phyloP scores from a whole-genome alignment of 768 basidiomycete genomes.

The Termitomyces sp. region DNA sequence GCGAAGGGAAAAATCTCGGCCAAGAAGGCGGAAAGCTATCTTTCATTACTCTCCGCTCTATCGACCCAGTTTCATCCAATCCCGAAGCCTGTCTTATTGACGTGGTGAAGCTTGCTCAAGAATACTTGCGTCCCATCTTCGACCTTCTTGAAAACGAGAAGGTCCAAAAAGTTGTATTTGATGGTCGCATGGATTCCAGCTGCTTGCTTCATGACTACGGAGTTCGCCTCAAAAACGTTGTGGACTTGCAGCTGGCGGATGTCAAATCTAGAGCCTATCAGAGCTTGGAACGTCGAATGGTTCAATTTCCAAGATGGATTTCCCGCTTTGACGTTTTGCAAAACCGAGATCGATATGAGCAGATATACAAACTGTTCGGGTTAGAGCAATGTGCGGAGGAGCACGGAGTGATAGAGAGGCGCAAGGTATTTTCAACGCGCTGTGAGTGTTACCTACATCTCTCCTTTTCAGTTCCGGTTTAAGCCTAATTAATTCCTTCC shows the following conservation, averaged over 20 bases:
- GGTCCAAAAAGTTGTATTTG: constrained; percentile 14
- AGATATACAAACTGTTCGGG: constrained; percentile 1
- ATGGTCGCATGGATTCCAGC: constrained; percentile 17
- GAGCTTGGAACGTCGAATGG: not conserved
- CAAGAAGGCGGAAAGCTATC: constrained; percentile 5
- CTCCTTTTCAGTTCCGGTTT: not conserved
- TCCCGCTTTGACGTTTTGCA: not conserved
- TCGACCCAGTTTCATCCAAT: not conserved
- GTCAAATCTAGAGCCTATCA: constrained; percentile 8
- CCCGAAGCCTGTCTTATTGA: constrained; percentile 12
- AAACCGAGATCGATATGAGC: not conserved
- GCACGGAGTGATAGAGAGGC: not conserved
- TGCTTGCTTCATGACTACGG: constrained; percentile 11
- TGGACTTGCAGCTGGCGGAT: constrained; percentile 17
- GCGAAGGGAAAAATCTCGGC: constrained; percentile 12
- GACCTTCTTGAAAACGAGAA: constrained; percentile 9
- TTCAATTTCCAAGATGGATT: not conserved
- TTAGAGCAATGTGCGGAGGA: not conserved
- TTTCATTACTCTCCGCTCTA: constrained; percentile 8
- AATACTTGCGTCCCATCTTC: constrained; percentile 8
- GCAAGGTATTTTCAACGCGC: not conserved
- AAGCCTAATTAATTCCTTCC: not conserved
- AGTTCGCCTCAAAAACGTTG: constrained; percentile 6
- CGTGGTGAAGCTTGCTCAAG: not conserved
- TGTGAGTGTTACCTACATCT: not conserved